A percentile compares a stretch with the other conserved stretches of the same genome.
Evolutionary conservation across 768 basidiomycete species (phyloP).

Genomic region (Hypholoma fasciculare): DNA sequence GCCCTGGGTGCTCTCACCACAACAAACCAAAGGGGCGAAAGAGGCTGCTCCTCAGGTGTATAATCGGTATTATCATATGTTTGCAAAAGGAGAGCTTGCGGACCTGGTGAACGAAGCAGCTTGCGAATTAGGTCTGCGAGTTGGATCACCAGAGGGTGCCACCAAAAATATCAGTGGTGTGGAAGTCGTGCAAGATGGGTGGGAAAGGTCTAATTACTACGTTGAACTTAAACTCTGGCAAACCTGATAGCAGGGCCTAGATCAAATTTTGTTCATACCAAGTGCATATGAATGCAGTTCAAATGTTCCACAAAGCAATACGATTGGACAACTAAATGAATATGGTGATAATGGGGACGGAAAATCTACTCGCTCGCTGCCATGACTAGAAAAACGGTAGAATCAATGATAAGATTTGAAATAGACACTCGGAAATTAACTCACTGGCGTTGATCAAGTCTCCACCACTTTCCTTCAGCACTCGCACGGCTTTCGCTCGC

Average conservation of each 20-base stretch:
- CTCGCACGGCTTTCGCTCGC: conserved; percentile 89
- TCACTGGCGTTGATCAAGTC: conserved; percentile 96
- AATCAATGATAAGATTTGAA: not conserved
- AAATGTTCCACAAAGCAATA: conserved; percentile 15
- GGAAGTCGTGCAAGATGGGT: conserved; percentile 70
- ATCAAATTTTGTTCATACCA: too few relatives aligned
- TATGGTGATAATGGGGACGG: conserved; percentile 29
- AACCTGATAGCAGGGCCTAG: not conserved
- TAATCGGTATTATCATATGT: conserved; percentile 97
- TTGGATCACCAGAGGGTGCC: conserved; percentile 37
- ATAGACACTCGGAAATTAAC: conserved; percentile 32
- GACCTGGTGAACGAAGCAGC: conserved; percentile 67
- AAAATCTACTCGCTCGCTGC: conserved; percentile 79
- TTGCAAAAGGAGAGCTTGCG: conserved; percentile 75
- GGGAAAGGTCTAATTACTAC: conserved; percentile 91
- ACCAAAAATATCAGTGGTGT: conserved; percentile 43
- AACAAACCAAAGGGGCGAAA: conserved; percentile 16
- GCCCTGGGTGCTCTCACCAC: conserved; percentile 74
- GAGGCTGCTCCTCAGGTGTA: conserved; percentile 44
- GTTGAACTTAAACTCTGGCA: conserved; percentile 73
- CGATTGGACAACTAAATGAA: conserved; percentile 27
- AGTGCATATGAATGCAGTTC: not conserved
- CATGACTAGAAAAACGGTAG: conserved; percentile 61
- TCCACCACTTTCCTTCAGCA: conserved; percentile 87
- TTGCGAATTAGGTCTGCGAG: conserved; percentile 47